Percentiles rank a stretch among this genome's conserved stretches.
phyloP scores from a whole-genome alignment of 768 basidiomycete genomes.

The Mycena haematopus region DNA sequence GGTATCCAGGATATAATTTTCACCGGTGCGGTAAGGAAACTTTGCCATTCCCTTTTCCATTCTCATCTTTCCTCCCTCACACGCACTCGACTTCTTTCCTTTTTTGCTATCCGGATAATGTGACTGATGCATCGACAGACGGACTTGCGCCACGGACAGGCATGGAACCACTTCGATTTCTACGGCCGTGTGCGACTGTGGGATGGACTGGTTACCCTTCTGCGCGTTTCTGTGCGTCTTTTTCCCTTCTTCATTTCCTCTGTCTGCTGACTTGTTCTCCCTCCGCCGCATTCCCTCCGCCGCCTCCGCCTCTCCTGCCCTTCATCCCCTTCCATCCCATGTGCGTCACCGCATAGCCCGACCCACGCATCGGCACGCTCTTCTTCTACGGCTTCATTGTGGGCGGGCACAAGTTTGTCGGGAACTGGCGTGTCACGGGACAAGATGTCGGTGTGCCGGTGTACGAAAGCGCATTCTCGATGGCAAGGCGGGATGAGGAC shows the following conservation, averaged over 20 bases:
- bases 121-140: conserved; percentile 43
- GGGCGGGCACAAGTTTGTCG: conserved; percentile 69
- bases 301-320: neutral
- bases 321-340: too few species aligned
- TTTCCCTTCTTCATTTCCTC: neutral
- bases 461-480: conserved; percentile 70
- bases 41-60: conserved; percentile 1
- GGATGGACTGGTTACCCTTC: conserved; percentile 64
- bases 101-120: neutral
- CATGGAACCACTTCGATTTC: conserved; percentile 54
- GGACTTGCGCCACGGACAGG: conserved; percentile 51
- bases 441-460: conserved; percentile 53
- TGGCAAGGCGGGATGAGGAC: conserved; percentile 56
- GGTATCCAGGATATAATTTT: conserved; percentile 69
- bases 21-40: conserved; percentile 56
- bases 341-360: conserved; percentile 18
- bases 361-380: conserved; percentile 37
- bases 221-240: conserved; percentile 47
- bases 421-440: conserved; percentile 68
- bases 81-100: too few species aligned
- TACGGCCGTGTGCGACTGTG: conserved; percentile 62
- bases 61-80: too few species aligned
- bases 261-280: neutral
- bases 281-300: too few species aligned
- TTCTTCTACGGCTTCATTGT: conserved; percentile 78